phyloP scores from a whole-genome alignment of 2,329 filamentous ascomycete species.

The Coniochaeta hoffmannii region DNA sequence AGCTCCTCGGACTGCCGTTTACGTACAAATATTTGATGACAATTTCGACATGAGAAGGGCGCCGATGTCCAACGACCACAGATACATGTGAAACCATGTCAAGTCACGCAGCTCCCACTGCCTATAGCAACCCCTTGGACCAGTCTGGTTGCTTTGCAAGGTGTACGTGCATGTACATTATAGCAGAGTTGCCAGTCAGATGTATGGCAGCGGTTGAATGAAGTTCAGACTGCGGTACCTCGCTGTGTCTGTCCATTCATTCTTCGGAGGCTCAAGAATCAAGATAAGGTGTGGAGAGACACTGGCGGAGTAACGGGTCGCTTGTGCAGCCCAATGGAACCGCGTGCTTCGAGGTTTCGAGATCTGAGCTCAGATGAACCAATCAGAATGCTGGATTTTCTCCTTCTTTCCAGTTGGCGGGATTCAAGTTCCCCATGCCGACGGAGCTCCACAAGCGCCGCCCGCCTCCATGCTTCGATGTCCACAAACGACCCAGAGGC shows the following conservation, averaged over 20 bases:
- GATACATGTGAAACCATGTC: too few species aligned
- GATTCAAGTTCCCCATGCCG: background rate
- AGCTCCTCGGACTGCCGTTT: background rate
- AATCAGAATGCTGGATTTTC: background rate
- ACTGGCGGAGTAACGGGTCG: background rate
- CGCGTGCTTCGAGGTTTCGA: background rate
- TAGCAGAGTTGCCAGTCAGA: too few species aligned
- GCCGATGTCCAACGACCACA: too few species aligned
- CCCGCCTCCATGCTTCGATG: background rate
- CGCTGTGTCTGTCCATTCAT: background rate
- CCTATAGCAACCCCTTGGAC: too few species aligned
- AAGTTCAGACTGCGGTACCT: too few species aligned
- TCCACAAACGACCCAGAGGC: background rate
- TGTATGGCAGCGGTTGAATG: too few species aligned
- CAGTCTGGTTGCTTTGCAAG: too few species aligned
- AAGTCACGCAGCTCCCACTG: too few species aligned
- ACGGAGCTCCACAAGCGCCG: too few species aligned
- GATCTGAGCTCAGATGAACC: background rate
- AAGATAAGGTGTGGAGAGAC: background rate
- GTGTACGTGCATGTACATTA: too few species aligned
- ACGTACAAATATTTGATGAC: background rate
- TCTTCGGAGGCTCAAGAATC: background rate
- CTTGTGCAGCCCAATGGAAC: background rate
- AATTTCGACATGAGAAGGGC: background rate
- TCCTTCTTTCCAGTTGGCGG: background rate